phyloP scores from a whole-genome alignment of 169 alveolate species.

The Perkinsus chesapeaki region DNA sequence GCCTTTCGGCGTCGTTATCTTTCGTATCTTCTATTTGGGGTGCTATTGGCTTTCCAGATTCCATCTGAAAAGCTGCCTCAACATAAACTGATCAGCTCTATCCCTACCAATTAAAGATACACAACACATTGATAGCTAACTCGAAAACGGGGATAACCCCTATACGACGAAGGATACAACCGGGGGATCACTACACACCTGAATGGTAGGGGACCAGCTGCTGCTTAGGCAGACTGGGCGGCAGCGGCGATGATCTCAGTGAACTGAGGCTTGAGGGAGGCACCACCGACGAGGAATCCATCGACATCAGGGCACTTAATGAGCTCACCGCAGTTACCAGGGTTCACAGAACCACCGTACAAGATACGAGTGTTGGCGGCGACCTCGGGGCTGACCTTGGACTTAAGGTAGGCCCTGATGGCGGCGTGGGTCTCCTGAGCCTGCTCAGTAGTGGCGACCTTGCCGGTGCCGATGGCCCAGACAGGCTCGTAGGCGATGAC shows the following conservation, averaged over 20 bases:
- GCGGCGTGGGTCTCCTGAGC: slow-evolving; percentile 90
- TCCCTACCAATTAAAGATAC: background rate
- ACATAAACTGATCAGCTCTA: too few relatives aligned
- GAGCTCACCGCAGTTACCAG: slow-evolving; percentile 84
- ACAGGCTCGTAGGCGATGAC: slow-evolving; percentile 99
- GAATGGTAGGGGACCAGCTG: background rate
- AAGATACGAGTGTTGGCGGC: slow-evolving; percentile 83
- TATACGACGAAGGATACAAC: background rate
- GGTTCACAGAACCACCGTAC: slow-evolving; percentile 98
- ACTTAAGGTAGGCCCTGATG: slow-evolving; percentile 65
- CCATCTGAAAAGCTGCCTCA: too few relatives aligned
- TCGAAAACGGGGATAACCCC: background rate
- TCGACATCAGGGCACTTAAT: slow-evolving; percentile 85
- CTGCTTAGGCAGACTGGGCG: slow-evolving; percentile 1
- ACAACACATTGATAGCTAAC: background rate
- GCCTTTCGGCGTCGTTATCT: background rate
- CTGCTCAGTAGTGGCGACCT: slow-evolving; percentile 91
- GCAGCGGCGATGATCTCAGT: slow-evolving; percentile 78
- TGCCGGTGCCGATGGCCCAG: slow-evolving; percentile 99
- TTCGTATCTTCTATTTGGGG: background rate
- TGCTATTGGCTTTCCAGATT: too few relatives aligned
- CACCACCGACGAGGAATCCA: slow-evolving; percentile 99
- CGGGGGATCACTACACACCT: background rate
- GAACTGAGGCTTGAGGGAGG: slow-evolving; percentile 93
- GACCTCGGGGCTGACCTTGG: slow-evolving; percentile 66